These are phyloP conservation scores for Dendrobium chrysotoxum DNA, from an alignment of 106 monocot genomes.

Conservation along the genomic window DNA sequence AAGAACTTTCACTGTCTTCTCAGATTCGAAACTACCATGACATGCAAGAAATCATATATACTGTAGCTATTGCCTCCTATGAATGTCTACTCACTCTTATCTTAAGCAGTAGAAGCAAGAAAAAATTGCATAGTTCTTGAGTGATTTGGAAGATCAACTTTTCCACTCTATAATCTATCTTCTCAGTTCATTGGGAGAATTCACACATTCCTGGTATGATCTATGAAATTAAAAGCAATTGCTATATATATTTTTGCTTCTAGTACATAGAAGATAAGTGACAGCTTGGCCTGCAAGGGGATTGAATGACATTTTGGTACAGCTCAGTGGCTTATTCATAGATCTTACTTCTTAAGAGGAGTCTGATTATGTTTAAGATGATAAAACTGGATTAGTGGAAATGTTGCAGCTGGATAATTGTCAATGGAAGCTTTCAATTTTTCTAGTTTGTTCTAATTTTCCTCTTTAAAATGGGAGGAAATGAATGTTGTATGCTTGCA, in stretches of 20 bases:
- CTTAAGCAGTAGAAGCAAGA: neutral
- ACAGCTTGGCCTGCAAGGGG: neutral
- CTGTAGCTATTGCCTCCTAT: neutral
- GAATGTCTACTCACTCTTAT: neutral
- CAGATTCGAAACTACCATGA: neutral
- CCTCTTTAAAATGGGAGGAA: neutral
- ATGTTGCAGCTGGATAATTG: conserved; percentile 1
- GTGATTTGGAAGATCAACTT: too few relatives aligned
- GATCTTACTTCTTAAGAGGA: neutral
- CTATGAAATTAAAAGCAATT: neutral
- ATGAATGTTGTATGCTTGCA: neutral
- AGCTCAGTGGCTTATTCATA: conserved; percentile 6
- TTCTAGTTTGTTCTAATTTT: neutral
- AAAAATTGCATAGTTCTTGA: neutral
- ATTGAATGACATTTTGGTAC: neutral
- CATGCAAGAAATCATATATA: too few relatives aligned
- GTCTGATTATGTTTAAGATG: neutral
- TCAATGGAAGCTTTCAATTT: neutral
- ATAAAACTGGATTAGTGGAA: neutral
- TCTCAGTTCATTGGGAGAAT: neutral
- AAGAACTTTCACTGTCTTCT: neutral
- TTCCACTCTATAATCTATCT: neutral
- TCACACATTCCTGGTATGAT: neutral
- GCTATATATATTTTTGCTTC: neutral
- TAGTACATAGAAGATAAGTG: neutral